Conservation (phyloP, 2,329 filamentous ascomycete genomes). For the Ascocoryne sarcoides region DNA sequence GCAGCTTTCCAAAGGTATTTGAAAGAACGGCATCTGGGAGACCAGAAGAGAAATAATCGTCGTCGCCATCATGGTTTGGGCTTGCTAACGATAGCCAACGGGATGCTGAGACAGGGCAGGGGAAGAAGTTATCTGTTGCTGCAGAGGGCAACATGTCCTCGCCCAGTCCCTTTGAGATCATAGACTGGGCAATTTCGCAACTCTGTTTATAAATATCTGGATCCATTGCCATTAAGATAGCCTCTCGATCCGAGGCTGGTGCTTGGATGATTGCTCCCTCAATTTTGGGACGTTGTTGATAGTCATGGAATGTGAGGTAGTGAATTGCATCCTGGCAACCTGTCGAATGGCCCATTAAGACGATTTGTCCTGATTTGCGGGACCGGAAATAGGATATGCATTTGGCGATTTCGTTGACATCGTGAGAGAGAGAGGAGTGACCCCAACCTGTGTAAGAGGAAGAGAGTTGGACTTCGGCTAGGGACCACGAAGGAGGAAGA, state of each 20-base stretch:
- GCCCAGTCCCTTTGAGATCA: conserved; percentile 34
- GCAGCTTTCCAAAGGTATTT: conserved; percentile 48
- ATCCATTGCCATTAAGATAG: conserved; percentile 32
- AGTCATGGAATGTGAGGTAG: conserved; percentile 39
- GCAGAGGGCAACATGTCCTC: conserved; percentile 36
- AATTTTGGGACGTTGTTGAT: conserved; percentile 34
- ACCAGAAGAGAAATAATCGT: conserved; percentile 63
- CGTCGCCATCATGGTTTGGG: conserved; percentile 45
- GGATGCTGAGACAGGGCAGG: conserved; percentile 43
- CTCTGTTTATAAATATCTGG: conserved; percentile 28
- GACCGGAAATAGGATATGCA: conserved; percentile 40
- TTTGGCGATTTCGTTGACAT: conserved; percentile 40
- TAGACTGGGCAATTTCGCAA: conserved; percentile 32
- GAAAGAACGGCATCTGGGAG: conserved; percentile 41
- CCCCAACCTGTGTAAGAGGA: conserved; percentile 35
- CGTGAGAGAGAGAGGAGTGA: conserved; percentile 36
- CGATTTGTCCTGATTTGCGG: conserved; percentile 42
- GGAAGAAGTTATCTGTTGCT: conserved; percentile 18
- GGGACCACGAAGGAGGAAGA: conserved; percentile 33
- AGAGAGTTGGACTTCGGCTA: conserved; percentile 38
- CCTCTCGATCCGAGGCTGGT: conserved; percentile 55
- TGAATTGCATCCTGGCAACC: conserved; percentile 62
- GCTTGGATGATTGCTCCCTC: conserved; percentile 60
- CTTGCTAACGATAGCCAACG: conserved; percentile 50
- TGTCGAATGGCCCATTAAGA: conserved; percentile 61